A percentile compares a stretch with the other conserved stretches of the same genome.
These are phyloP conservation scores for Corniculantispora saksenae DNA, from an alignment of 2,329 filamentous ascomycete genomes.

Conservation along the genomic window DNA sequence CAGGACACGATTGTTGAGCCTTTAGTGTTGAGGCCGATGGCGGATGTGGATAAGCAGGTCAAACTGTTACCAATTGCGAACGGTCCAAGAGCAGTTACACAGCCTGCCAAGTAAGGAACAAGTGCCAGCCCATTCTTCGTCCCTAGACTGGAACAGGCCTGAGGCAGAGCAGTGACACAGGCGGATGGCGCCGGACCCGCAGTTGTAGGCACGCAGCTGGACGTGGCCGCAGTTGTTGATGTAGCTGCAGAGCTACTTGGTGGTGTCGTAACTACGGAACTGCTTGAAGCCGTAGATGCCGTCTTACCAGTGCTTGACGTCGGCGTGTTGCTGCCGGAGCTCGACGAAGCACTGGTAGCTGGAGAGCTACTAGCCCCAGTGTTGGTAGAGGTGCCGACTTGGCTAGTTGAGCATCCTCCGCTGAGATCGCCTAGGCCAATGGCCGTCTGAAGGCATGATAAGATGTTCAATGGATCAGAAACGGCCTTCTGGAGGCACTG, in stretches of 20 bases:
- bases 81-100: not conserved
- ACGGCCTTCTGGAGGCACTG: not conserved
- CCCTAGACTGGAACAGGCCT: not conserved
- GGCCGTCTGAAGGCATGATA: conserved; percentile 1
- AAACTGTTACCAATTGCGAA: not conserved
- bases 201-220: not conserved
- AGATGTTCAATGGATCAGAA: not conserved
- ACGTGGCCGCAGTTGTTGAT: not conserved
- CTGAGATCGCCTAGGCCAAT: conserved; percentile 6
- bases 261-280: not conserved
- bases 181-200: not conserved
- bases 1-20: not conserved
- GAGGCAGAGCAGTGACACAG: not conserved
- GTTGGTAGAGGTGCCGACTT: not conserved
- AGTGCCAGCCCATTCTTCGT: not conserved
- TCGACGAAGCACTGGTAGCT: not conserved
- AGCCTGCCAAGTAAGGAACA: not conserved
- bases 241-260: not conserved
- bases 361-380: not conserved
- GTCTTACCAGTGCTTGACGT: not conserved
- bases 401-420: not conserved
- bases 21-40: not conserved
- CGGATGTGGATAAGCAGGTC: not conserved
- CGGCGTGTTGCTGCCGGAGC: not conserved
- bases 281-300: not conserved